phyloP scores from a whole-genome alignment of 2,329 filamentous ascomycete species.

The Cordyceps farinosa region DNA sequence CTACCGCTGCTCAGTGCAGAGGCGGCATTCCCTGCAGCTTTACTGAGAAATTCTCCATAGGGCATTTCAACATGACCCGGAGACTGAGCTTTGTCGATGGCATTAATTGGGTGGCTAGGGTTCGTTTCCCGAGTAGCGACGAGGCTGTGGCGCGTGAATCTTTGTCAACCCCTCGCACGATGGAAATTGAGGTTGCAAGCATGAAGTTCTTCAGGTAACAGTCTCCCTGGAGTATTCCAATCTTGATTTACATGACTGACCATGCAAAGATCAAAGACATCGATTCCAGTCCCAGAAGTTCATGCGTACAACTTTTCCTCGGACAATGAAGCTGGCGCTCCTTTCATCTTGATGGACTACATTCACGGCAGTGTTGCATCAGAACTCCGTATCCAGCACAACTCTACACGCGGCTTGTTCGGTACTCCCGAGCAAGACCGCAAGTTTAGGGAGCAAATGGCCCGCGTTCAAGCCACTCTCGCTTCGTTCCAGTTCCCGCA shows the following conservation, averaged over 20 bases:
- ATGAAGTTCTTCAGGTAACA: background rate
- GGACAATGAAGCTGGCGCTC: background rate
- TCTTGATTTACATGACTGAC: background rate
- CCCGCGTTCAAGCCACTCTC: conserved; percentile 6
- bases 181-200: background rate
- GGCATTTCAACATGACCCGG: background rate
- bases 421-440: conserved; percentile 7
- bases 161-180: background rate
- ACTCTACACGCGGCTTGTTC: background rate
- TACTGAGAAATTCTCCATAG: background rate
- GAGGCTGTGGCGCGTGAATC: background rate
- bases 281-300: background rate
- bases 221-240: background rate
- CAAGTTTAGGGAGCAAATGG: conserved; percentile 12
- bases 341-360: background rate
- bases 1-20: background rate
- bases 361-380: background rate
- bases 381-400: background rate
- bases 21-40: background rate
- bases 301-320: background rate
- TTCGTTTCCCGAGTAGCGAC: background rate
- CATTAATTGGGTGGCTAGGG: background rate
- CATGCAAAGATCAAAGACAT: background rate
- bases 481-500: conserved; percentile 8
- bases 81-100: background rate